Percentiles rank a stretch among this genome's conserved stretches.
phyloP scores from a whole-genome alignment of 257 asterid species.

The Mitragyna speciosa region DNA sequence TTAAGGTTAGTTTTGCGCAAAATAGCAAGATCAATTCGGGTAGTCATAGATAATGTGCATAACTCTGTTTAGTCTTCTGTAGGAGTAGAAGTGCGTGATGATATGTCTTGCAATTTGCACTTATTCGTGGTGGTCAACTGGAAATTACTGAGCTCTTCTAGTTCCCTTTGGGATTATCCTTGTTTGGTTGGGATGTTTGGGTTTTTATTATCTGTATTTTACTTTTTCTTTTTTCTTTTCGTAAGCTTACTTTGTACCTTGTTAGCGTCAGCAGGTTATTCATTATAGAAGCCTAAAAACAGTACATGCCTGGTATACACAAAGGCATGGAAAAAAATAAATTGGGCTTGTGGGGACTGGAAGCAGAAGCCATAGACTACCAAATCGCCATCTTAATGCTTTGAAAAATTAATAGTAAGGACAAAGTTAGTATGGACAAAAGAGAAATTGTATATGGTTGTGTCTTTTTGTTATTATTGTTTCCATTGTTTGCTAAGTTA shows the following conservation, averaged over 20 bases:
- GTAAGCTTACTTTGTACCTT: not conserved
- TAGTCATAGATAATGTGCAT: not conserved
- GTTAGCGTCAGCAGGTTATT: not conserved
- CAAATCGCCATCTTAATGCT: not conserved
- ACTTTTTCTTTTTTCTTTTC: not conserved
- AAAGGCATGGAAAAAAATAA: not conserved
- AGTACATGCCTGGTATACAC: not conserved
- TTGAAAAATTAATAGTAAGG: not conserved
- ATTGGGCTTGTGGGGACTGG: not conserved
- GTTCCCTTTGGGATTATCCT: not conserved
- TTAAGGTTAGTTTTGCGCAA: conserved; percentile 61
- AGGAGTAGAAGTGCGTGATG: not conserved
- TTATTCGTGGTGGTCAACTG: not conserved
- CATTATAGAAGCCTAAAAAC: not conserved
- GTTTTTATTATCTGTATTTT: not conserved
- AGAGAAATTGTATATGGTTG: too few species aligned
- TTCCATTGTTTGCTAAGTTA: not conserved
- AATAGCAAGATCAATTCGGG: conserved; percentile 4
- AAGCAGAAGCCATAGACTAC: not conserved
- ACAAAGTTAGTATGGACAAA: not conserved
- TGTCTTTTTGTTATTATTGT: not conserved
- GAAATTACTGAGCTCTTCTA: conserved; percentile 2
- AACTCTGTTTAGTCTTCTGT: not conserved
- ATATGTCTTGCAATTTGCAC: not conserved
- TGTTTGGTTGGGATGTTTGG: not conserved